These are phyloP conservation scores for Dipteronia dyeriana DNA, from an alignment of 345 rosid genomes.

Conservation along the genomic window DNA sequence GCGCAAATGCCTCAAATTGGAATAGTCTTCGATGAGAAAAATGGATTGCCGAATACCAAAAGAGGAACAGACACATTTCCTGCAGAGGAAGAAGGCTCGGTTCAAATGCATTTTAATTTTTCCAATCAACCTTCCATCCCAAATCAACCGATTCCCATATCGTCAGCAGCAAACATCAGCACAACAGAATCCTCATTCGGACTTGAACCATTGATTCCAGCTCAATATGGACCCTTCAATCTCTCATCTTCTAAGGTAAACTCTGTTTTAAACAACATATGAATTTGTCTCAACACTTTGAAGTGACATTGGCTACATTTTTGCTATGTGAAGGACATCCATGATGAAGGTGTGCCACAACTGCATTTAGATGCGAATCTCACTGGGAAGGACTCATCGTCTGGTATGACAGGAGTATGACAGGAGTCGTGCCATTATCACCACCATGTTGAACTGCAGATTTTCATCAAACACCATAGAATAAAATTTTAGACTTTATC, in stretches of 20 bases:
- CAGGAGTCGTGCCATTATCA: not conserved
- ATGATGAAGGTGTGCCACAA: slow-evolving; percentile 34
- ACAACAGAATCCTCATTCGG: slow-evolving; percentile 37
- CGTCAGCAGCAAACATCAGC: slow-evolving; percentile 27
- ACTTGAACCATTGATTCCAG: slow-evolving; percentile 38
- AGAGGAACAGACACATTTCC: slow-evolving; percentile 34
- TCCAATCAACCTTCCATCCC: slow-evolving; percentile 33
- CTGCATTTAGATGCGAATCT: slow-evolving; percentile 35
- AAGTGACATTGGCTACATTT: slow-evolving; percentile 2
- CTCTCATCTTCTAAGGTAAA: slow-evolving; percentile 47
- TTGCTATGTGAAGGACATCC: slow-evolving; percentile 40
- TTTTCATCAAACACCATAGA: slow-evolving; percentile 18
- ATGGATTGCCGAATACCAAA: slow-evolving; percentile 33
- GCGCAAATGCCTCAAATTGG: slow-evolving; percentile 43
- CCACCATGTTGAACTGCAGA: slow-evolving; percentile 7
- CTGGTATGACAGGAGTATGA: slow-evolving; percentile 39
- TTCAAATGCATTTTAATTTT: slow-evolving; percentile 28
- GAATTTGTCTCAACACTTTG: slow-evolving; percentile 7
- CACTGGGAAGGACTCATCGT: slow-evolving; percentile 35
- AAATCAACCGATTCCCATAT: slow-evolving; percentile 32
- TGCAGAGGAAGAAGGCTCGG: slow-evolving; percentile 36
- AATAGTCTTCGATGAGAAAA: slow-evolving; percentile 40
- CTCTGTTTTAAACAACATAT: slow-evolving; percentile 2
- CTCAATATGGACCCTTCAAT: slow-evolving; percentile 39
- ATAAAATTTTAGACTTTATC: slow-evolving; percentile 27